Evolutionary conservation across 768 basidiomycete species (phyloP), one percentile per base, ranked within the genome.

Genomic region (Clitopilus hobsonii): DNA sequence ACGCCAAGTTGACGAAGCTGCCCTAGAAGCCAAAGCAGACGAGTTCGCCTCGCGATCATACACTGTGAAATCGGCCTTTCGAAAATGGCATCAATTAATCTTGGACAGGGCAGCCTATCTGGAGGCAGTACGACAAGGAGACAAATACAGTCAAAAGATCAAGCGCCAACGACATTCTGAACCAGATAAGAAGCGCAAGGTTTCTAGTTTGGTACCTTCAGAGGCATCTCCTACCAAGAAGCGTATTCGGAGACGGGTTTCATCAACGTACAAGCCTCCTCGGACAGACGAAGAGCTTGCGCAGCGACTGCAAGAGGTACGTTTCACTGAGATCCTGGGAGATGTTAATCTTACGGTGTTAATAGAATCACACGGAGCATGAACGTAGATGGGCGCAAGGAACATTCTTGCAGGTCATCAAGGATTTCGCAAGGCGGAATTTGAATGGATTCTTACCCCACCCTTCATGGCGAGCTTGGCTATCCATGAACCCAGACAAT

Each of bases 381-480:
- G 79, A 83, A 58, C 78, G 77, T 11, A 82, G 89, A 32, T 93
- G 91, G 91, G 82, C 86, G 0, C 77, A 74, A 49, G 86, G 86
- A 13, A 84, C 90, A 0, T 91, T 91, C 71, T 74, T 89, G 6
- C 65, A 75, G 50, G 67, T 70, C 56, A 67, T 82, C 50, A 71
- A 73, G 51, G 65, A 63, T 38, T 74, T 71, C 45, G 62, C 83
- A 25, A 68, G 71, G 50, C 54, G 63, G 20, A 66, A 61, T 47
- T 65, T 66, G n/a, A 64, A 60, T 24, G 58, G 72, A 16, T 53
- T 61, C 27, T 67, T 64, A 3, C 66, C 71, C 54, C 70, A 62
- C 47, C 60, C 68, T 2, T 69, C 79, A 6, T 90, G 87, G 85
- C 74, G 77, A 23, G 67, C 83, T 32, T 91, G 89, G 89, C 64